phyloP scores from a whole-genome alignment of 257 asterid genomes.

The Prunella vulgaris region DNA sequence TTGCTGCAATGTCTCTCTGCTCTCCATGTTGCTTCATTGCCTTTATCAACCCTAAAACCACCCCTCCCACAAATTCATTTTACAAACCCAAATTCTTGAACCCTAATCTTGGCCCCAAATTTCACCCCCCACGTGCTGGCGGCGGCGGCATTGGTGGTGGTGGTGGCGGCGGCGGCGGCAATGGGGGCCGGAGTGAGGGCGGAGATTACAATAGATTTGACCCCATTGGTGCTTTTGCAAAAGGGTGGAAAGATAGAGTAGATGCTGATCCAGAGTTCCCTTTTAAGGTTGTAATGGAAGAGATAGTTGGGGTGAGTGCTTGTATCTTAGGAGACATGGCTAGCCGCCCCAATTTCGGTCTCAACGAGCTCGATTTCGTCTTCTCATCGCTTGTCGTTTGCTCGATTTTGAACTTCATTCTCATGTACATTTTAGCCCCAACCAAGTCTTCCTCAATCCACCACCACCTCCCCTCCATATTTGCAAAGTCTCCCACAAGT shows the following conservation, averaged over 20 bases:
- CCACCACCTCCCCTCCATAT: slow-evolving; percentile 50
- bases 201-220: slow-evolving; percentile 49
- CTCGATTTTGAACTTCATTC: slow-evolving; percentile 60
- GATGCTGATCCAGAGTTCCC: slow-evolving; percentile 81
- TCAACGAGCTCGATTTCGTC: slow-evolving; percentile 81
- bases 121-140: slow-evolving; percentile 15
- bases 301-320: slow-evolving; percentile 67
- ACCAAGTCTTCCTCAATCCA: slow-evolving; percentile 39
- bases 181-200: slow-evolving; percentile 28
- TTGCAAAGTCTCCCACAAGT: slow-evolving; percentile 60
- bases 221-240: slow-evolving; percentile 58
- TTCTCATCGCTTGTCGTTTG: slow-evolving; percentile 77
- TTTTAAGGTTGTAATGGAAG: slow-evolving; percentile 83
- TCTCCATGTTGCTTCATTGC: slow-evolving; percentile 15
- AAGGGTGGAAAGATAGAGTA: slow-evolving; percentile 81
- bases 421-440: slow-evolving; percentile 82
- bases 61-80: slow-evolving; percentile 7
- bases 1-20: slow-evolving; percentile 7
- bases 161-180: slow-evolving; percentile 27
- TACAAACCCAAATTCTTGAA: not conserved
- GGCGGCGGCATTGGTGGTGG: slow-evolving; percentile 24
- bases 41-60: not conserved
- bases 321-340: slow-evolving; percentile 88
- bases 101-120: not conserved
- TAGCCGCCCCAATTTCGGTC: slow-evolving; percentile 79